Percentiles rank a stretch among this genome's conserved stretches.
Conservation (phyloP, 306 rosid species). For the Albizia julibrissin region DNA sequence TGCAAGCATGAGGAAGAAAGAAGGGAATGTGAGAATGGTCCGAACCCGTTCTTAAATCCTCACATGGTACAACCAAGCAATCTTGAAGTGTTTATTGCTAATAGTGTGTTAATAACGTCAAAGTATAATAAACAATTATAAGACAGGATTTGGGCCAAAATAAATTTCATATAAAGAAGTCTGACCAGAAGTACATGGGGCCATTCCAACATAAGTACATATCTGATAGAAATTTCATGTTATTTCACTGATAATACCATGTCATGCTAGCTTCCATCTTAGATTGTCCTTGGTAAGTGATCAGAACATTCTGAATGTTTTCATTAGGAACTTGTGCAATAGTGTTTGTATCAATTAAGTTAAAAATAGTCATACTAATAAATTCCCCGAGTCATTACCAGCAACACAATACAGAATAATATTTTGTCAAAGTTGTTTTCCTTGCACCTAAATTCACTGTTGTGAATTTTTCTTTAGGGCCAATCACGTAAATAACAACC, state of each 20-base stretch:
- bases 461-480: background rate
- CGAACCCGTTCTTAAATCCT: background rate
- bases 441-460: background rate
- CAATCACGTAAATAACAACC: background rate
- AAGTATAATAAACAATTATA: background rate
- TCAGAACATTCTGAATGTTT: background rate
- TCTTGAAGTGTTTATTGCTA: background rate
- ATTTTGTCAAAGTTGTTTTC: background rate
- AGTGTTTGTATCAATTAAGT: background rate
- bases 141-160: background rate
- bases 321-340: conserved; percentile 3
- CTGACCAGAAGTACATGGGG: background rate
- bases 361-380: background rate
- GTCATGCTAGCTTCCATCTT: background rate
- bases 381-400: background rate
- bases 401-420: background rate
- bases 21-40: background rate
- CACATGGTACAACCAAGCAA: background rate
- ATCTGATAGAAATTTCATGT: background rate
- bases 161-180: background rate
- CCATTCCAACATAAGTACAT: background rate
- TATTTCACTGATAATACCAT: background rate
- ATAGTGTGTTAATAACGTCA: too few relatives aligned
- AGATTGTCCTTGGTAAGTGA: background rate
- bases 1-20: background rate